Base-by-base conservation (phyloP, 345 rosid genomes). In the Citrus cavaleriei region DNA sequence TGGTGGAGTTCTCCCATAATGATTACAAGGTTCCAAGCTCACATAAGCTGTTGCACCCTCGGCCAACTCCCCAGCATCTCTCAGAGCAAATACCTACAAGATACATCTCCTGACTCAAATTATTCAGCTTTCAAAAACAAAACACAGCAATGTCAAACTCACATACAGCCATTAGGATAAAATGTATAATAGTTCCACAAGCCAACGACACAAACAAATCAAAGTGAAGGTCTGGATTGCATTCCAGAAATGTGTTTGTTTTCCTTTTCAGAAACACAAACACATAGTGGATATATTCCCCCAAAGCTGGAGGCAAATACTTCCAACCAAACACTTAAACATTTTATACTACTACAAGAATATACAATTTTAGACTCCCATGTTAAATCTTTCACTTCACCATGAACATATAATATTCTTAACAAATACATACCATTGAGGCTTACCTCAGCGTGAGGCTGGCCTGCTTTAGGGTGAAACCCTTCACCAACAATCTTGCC, bases 391-490 rank as follows among this genome's bases (percentile, higher is more conserved):
- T 51, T 18, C 57, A 51, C 46, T 25, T 30, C 61, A 22, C 28
- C 64, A 64, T 28, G 28, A 27, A 74, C 21, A 40, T 35, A 13
- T 28, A 70, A 16, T 30, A 16, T 10, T 24, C 13, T 24, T 37
- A 38, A 69, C 42, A 24, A 3, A 34, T 7, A 66, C 72, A 38
- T 19, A 57, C 49, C 62, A 72, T 55, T 34, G 8, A 21, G 46
- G 81, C 68, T 83, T 85, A 96, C 97, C 97, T 96, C 98, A 46
- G 98, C 98, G 83, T 94, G 99, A 80, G 98, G 98, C 74, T 93
- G 92, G 16, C 97, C 98, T 68, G 98, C 97, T 90, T 94, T 96
- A 70, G 98, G 98, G 81, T 96, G 98, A 83, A 90, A 94, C 40
- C 98, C 99, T 90, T 94, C 85, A 27, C 99, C 97, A 64, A 96